Conservation (phyloP, 257 asterid genomes). For the Eucommia ulmoides region DNA sequence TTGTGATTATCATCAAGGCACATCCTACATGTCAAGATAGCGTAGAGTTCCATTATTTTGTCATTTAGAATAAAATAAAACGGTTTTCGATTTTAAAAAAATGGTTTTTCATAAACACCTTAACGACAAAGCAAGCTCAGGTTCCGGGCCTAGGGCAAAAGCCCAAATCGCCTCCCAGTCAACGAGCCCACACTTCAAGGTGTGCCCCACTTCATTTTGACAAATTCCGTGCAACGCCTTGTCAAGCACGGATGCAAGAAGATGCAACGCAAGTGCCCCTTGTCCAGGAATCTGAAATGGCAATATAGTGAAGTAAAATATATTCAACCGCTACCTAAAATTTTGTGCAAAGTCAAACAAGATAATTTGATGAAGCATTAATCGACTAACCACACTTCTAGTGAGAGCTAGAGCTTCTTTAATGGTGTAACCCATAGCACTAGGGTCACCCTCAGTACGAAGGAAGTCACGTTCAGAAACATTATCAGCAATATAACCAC, state of each 20-base stretch:
- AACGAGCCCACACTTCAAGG: slow-evolving; percentile 19
- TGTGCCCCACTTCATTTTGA: slow-evolving; percentile 27
- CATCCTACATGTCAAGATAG: slow-evolving; percentile 40
- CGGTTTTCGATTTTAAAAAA: slow-evolving; percentile 1
- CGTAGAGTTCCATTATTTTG: no score
- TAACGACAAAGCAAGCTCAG: slow-evolving; percentile 82
- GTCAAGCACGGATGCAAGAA: slow-evolving; percentile 62
- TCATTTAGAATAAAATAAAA: no score
- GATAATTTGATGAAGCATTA: slow-evolving; percentile 6
- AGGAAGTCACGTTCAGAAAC: slow-evolving; percentile 71
- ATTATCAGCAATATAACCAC: slow-evolving; percentile 37
- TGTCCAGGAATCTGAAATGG: slow-evolving; percentile 82
- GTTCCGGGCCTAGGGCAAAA: slow-evolving; percentile 92
- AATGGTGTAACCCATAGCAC: slow-evolving; percentile 87
- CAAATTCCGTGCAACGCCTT: slow-evolving; percentile 36
- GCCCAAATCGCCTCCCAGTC: slow-evolving; percentile 99
- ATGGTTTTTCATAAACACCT: slow-evolving; percentile 30
- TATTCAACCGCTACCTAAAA: no score
- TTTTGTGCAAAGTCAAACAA: no score
- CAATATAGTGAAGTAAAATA: no score
- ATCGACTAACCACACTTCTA: slow-evolving; percentile 74
- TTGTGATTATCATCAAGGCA: slow-evolving; percentile 75
- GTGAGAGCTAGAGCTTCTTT: slow-evolving; percentile 78
- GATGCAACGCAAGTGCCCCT: slow-evolving; percentile 69
- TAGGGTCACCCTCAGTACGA: slow-evolving; percentile 96